Evolutionary conservation across 192 early-diverging fungal species (phyloP).

Genomic region (Coemansia aciculifera): DNA sequence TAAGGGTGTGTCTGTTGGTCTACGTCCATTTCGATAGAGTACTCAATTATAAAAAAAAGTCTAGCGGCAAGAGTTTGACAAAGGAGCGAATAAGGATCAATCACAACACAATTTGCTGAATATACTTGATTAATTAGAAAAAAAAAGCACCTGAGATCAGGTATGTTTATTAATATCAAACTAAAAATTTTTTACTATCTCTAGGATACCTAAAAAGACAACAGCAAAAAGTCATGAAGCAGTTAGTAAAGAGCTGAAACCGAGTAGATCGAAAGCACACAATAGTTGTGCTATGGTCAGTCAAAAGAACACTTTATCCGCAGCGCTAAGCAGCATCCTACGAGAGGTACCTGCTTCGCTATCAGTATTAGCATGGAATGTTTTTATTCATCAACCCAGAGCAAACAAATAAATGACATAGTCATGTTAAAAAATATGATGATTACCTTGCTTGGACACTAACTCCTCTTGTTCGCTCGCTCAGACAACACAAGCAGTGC

Average conservation of each 20-base stretch:
- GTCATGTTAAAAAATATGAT: background rate
- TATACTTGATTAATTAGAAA: background rate
- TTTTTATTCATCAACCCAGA: conserved; percentile 42
- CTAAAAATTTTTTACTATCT: background rate
- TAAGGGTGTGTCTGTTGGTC: conserved; percentile 18
- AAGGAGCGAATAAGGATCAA: background rate
- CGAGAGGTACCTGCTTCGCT: conserved; percentile 7
- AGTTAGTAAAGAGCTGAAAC: background rate
- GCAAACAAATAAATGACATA: background rate
- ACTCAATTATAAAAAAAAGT: background rate
- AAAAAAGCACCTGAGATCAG: background rate
- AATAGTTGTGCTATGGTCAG: conserved; percentile 16
- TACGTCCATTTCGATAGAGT: conserved; percentile 20
- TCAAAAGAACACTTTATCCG: conserved; percentile 29
- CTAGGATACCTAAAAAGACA: background rate
- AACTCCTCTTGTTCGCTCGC: background rate
- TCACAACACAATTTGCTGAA: background rate
- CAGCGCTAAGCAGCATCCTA: conserved; percentile 14
- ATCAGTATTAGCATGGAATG: conserved; percentile 55
- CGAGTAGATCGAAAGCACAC: background rate
- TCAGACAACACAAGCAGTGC: background rate
- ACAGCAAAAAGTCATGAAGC: background rate
- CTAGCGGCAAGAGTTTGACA: background rate
- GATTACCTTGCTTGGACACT: conserved; percentile 10
- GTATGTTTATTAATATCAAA: background rate